Base-by-base conservation (phyloP, 345 rosid genomes). In the Gossypium sturtianum region DNA sequence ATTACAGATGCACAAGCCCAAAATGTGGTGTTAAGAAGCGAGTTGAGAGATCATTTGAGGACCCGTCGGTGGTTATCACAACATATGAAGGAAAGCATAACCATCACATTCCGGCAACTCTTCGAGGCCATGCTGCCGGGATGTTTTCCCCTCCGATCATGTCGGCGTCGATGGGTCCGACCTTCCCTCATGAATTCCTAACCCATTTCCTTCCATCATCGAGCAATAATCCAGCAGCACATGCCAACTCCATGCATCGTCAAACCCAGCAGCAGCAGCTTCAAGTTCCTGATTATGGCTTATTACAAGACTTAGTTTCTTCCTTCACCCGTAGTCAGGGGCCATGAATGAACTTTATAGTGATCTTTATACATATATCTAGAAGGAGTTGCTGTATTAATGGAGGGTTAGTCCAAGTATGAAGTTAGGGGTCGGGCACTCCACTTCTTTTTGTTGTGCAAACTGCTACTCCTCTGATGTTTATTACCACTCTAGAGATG, bases 51-150 rank as follows among this genome's bases (percentile, higher is more conserved):
- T 89, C 93, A 16, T 82, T 49, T 77, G 80, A 87, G 27, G 93
- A 89, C 60, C 88, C 88, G 2, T 57, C 88, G 0, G 70, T 78
- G 3, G 91, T 89, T 41, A 83, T 87, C 78, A 89, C 93, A 12
- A 89, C 93, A 3, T 89, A 89, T 43, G 93, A 89, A 84, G 93
- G 93, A 9, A 85, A 83, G 60, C 93, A 89, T 76, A 84, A 77
- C 71, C 93, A 89, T 66, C 80, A 47, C 3, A 73, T 81, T 48
- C 93, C 93, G 0, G 82, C 84, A 6, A 80, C 80, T 17, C 80
- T 83, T 54, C 81, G 90, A 34, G 87, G 84, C 47, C 79, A 79
- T 49, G 81, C 79, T 9, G 74, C 45, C 2, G 45, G 60, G 25
- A 60, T 82, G 83, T 70, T 52, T 80, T 59, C 82, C 45, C 76